phyloP scores from a whole-genome alignment of 2,329 filamentous ascomycete species.

The Hymenoscyphus albidus region DNA sequence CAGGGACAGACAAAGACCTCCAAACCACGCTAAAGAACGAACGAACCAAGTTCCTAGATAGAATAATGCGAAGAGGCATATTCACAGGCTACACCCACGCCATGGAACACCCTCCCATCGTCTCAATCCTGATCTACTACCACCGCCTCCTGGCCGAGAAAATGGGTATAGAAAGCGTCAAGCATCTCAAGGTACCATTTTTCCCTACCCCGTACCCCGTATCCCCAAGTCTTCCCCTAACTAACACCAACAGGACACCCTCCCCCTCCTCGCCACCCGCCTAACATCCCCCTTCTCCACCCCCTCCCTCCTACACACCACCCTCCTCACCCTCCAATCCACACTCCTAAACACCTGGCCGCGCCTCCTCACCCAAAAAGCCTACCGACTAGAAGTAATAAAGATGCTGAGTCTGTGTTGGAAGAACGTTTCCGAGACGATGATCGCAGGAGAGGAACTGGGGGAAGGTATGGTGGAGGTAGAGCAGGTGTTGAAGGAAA shows the following conservation, averaged over 20 bases:
- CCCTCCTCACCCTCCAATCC: slow-evolving; percentile 46
- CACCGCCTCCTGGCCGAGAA: slow-evolving; percentile 47
- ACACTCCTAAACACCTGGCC: slow-evolving; percentile 67
- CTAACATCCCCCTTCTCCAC: slow-evolving; percentile 67
- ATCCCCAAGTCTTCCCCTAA: neutral
- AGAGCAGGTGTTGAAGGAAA: slow-evolving; percentile 21
- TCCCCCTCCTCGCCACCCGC: slow-evolving; percentile 62
- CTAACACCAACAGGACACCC: slow-evolving; percentile 50
- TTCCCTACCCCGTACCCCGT: slow-evolving; percentile 32
- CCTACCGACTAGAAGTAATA: slow-evolving; percentile 60
- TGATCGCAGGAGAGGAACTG: neutral
- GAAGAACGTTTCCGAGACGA: slow-evolving; percentile 41
- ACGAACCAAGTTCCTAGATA: slow-evolving; percentile 46
- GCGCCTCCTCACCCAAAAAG: slow-evolving; percentile 40
- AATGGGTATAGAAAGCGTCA: slow-evolving; percentile 60
- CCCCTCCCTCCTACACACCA: slow-evolving; percentile 49
- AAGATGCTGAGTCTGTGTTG: slow-evolving; percentile 60
- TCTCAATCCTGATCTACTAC: slow-evolving; percentile 52
- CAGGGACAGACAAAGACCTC: neutral
- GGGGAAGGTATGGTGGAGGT: slow-evolving; percentile 11
- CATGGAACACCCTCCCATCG: slow-evolving; percentile 54
- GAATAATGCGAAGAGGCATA: slow-evolving; percentile 52
- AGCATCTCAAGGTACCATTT: slow-evolving; percentile 58
- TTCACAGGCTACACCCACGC: slow-evolving; percentile 55
- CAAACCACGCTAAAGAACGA: slow-evolving; percentile 10